phyloP scores from a whole-genome alignment of 768 basidiomycete species.

The Piloderma croceum region DNA sequence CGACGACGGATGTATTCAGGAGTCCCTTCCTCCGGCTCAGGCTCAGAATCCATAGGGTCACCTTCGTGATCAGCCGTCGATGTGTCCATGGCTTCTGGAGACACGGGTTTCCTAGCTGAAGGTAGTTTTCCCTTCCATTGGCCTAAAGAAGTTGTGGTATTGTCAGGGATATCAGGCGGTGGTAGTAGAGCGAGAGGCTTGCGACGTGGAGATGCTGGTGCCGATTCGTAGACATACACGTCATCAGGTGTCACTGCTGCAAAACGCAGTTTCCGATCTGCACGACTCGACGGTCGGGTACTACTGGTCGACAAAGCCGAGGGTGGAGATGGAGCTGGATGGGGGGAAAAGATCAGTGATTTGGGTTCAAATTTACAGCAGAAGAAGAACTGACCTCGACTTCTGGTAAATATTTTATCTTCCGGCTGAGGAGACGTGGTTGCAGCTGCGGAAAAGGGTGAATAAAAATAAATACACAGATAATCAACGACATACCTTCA shows the following conservation, averaged over 20 bases:
- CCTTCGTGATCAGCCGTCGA: conserved; percentile 1
- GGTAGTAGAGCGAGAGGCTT: conserved; percentile 55
- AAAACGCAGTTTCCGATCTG: conserved; percentile 59
- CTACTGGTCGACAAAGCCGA: conserved; percentile 43
- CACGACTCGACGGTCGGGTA: conserved; percentile 56
- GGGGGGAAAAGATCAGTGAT: conserved; percentile 9
- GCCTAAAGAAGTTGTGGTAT: conserved; percentile 34
- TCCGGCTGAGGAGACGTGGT: conserved; percentile 13
- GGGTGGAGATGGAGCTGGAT: conserved; percentile 33
- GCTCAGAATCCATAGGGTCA: conserved; percentile 2
- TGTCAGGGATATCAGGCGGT: conserved; percentile 26
- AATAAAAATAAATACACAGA: conserved; percentile 2
- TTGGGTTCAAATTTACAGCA: conserved; percentile 5
- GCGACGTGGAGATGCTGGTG: conserved; percentile 68
- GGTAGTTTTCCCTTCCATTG: conserved; percentile 31
- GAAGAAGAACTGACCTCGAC: conserved; percentile 5
- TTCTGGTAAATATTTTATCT: conserved; percentile 10
- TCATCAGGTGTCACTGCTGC: conserved; percentile 70
- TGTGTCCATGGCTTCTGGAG: conserved; percentile 13
- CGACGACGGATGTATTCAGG: conserved; percentile 79
- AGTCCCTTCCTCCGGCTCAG: conserved; percentile 58
- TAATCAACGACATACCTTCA: not conserved
- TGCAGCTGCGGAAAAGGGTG: not conserved
- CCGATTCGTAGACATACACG: conserved; percentile 79
- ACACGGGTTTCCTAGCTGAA: conserved; percentile 7